phyloP scores from a whole-genome alignment of 768 basidiomycete species.

The Botryobasidium botryosum region DNA sequence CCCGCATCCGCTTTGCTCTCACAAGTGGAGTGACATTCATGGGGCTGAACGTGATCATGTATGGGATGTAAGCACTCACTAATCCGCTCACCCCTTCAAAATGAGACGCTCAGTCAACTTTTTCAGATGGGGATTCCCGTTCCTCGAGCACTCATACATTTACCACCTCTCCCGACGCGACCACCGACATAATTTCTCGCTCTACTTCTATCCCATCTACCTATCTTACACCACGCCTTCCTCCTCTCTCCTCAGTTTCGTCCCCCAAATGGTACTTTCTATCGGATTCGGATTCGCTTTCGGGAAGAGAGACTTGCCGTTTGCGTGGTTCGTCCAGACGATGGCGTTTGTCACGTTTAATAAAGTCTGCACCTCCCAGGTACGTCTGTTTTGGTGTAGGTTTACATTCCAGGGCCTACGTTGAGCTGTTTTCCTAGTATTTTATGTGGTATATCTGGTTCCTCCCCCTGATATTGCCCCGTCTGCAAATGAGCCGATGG shows the following conservation, averaged over 20 bases:
- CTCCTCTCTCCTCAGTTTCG: conserved; percentile 57
- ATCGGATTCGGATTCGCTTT: conserved; percentile 60
- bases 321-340: conserved; percentile 88
- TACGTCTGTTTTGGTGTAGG: conserved; percentile 18
- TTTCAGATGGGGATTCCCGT: conserved; percentile 82
- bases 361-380: conserved; percentile 96
- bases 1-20: conserved; percentile 39
- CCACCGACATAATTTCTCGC: conserved; percentile 96
- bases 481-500: conserved; percentile 33
- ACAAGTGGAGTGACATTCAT: conserved; percentile 55
- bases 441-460: conserved; percentile 94
- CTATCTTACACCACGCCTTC: conserved; percentile 48
- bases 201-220: conserved; percentile 92
- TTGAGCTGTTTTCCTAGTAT: conserved; percentile 36
- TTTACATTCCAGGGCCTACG: too few species aligned
- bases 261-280: conserved; percentile 64
- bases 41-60: conserved; percentile 43
- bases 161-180: conserved; percentile 86
- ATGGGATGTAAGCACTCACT: conserved; percentile 45
- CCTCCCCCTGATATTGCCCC: conserved; percentile 64
- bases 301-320: conserved; percentile 46
- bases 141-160: conserved; percentile 80
- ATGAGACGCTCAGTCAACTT: conserved; percentile 3
- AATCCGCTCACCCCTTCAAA: conserved; percentile 1
- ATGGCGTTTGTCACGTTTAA: conserved; percentile 87